These are phyloP conservation scores for Dactylonectria macrodidyma DNA, from an alignment of 2,329 filamentous ascomycete genomes.

Conservation along the genomic window DNA sequence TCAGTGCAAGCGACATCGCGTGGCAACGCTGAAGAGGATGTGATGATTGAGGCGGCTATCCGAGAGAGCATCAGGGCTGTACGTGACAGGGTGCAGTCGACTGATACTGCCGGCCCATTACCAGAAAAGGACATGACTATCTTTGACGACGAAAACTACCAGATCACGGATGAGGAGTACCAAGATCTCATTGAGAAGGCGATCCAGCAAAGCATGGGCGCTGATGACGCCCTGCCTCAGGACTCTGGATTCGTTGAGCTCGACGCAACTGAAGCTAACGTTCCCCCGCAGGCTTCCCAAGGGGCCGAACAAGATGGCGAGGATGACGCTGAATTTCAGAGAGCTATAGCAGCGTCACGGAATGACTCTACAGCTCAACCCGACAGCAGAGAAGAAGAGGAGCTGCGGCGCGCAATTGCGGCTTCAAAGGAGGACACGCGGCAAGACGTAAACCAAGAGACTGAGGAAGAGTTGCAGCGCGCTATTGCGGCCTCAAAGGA, in stretches of 20 bases:
- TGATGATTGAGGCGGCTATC: constrained; percentile 80
- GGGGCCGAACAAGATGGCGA: constrained; percentile 33
- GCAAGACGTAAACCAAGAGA: constrained; percentile 59
- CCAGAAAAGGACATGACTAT: constrained; percentile 50
- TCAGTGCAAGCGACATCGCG: constrained; percentile 80
- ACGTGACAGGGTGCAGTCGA: constrained; percentile 48
- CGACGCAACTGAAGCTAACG: constrained; percentile 21
- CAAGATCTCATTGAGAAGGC: constrained; percentile 70
- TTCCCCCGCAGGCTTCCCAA: not conserved
- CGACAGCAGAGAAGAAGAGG: constrained; percentile 51
- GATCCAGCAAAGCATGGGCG: constrained; percentile 65
- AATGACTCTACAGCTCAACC: constrained; percentile 40
- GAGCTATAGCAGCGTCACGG: constrained; percentile 60
- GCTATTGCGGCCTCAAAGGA: constrained; percentile 58
- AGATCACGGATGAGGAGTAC: constrained; percentile 71
- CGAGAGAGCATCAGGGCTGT: constrained; percentile 77
- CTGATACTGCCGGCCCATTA: constrained; percentile 43
- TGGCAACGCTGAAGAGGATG: constrained; percentile 79
- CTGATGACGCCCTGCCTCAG: constrained; percentile 36
- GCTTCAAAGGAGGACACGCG: constrained; percentile 57
- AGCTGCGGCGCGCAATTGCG: constrained; percentile 58
- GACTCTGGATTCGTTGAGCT: constrained; percentile 38
- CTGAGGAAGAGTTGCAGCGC: constrained; percentile 70
- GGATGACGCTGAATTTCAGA: constrained; percentile 56
- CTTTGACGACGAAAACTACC: constrained; percentile 58